Evolutionary conservation across 2,329 filamentous ascomycete genomes (phyloP).

Genomic region (Alternaria infectoria): DNA sequence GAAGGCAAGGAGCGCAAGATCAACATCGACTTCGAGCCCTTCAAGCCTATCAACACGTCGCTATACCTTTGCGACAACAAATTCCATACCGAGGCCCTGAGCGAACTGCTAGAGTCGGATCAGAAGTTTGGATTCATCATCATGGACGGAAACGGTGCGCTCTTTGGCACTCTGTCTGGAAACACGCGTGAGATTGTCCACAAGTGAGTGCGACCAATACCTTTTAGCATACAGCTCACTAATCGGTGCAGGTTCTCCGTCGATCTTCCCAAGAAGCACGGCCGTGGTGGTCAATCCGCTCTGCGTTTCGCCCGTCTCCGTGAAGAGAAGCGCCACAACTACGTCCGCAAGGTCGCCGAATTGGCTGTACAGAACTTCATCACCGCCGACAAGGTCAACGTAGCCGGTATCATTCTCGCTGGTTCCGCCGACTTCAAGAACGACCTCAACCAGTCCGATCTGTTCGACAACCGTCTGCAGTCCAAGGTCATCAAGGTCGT

Average conservation of each 20-base stretch:
- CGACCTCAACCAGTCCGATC: slow-evolving; percentile 94
- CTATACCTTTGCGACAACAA: slow-evolving; percentile 99
- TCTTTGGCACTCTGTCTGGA: slow-evolving; percentile 95
- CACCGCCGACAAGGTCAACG: slow-evolving; percentile 97
- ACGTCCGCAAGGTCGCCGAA: slow-evolving; percentile 98
- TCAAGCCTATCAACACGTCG: slow-evolving; percentile 99
- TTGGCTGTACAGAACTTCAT: slow-evolving; percentile 99
- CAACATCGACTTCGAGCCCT: slow-evolving; percentile 99
- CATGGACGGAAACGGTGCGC: slow-evolving; percentile 98
- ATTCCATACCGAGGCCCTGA: slow-evolving; percentile 97
- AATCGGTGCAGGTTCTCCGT: slow-evolving; percentile 71
- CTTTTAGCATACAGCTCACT: background rate
- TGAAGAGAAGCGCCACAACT: slow-evolving; percentile 99
- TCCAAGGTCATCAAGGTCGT: slow-evolving; percentile 99
- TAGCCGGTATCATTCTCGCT: slow-evolving; percentile 91
- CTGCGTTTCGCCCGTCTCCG: slow-evolving; percentile 99
- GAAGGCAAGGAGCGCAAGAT: slow-evolving; percentile 99
- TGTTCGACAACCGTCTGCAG: slow-evolving; percentile 92
- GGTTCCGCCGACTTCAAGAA: slow-evolving; percentile 99
- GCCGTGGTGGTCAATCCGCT: slow-evolving; percentile 99
- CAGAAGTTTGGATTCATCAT: slow-evolving; percentile 99
- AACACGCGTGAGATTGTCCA: slow-evolving; percentile 97
- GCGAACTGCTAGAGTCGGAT: slow-evolving; percentile 96
- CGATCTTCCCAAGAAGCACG: slow-evolving; percentile 99
- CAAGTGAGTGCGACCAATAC: slow-evolving; percentile 60